Conservation (phyloP, 1,139 yeast genomes). For the Suhomyces choctaworum region DNA sequence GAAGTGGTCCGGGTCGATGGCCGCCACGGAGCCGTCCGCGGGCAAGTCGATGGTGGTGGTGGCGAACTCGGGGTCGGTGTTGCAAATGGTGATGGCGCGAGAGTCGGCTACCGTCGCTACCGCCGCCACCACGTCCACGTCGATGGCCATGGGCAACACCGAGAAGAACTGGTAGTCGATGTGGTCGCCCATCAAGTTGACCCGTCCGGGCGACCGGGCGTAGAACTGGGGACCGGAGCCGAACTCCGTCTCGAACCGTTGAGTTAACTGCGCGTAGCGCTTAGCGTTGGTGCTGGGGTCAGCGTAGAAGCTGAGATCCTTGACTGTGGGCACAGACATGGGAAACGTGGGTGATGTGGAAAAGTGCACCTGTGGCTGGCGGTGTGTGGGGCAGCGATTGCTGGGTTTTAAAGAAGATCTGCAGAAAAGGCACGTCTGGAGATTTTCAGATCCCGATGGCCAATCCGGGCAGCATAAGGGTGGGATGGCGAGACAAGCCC, state of each 20-base stretch:
- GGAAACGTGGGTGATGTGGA: not conserved
- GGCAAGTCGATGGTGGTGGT: slow-evolving; percentile 40
- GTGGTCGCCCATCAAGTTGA: slow-evolving; percentile 74
- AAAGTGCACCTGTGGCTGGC: too few species aligned
- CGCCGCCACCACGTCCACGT: slow-evolving; percentile 62
- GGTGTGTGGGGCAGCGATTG: too few species aligned
- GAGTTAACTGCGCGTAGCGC: slow-evolving; percentile 29
- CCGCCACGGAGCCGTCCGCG: slow-evolving; percentile 39
- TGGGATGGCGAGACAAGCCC: not conserved
- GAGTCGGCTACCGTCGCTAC: slow-evolving; percentile 34
- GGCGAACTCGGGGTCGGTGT: slow-evolving; percentile 37
- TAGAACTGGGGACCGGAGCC: slow-evolving; percentile 41
- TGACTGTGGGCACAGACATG: slow-evolving; percentile 32
- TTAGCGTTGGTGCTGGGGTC: slow-evolving; percentile 24
- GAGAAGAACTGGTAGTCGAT: slow-evolving; percentile 70
- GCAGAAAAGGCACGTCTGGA: slow-evolving; percentile 3
- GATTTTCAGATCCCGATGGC: not conserved
- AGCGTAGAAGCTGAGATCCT: slow-evolving; percentile 39
- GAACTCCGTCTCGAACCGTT: slow-evolving; percentile 24
- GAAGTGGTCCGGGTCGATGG: slow-evolving; percentile 50
- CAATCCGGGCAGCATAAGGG: not conserved
- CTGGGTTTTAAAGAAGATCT: not conserved
- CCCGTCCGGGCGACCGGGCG: slow-evolving; percentile 72
- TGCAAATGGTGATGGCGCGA: slow-evolving; percentile 41
- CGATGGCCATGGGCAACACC: slow-evolving; percentile 77